These are phyloP conservation scores for Erysimum cheiri DNA, from an alignment of 441 rosid species.

Conservation along the genomic window DNA sequence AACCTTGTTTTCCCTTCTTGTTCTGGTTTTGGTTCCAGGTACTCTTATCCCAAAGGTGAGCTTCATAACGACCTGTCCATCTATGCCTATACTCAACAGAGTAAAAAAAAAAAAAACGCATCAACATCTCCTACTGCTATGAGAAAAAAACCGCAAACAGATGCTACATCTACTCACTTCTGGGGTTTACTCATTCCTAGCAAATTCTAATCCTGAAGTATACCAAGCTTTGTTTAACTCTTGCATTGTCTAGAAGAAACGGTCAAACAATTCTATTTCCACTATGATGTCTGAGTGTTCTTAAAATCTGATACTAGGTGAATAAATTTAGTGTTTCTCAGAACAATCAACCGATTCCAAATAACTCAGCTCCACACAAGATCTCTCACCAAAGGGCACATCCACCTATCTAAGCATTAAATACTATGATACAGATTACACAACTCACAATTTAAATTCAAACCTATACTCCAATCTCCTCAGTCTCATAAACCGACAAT, in stretches of 20 bases:
- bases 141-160: background rate
- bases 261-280: background rate
- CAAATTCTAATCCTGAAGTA: background rate
- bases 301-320: background rate
- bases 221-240: background rate
- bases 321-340: background rate
- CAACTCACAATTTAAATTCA: constrained; percentile 19
- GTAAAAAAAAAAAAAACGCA: constrained; percentile 5
- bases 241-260: background rate
- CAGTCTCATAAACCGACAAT: background rate
- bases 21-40: constrained; percentile 87
- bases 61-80: constrained; percentile 88
- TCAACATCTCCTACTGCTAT: constrained; percentile 26
- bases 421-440: constrained; percentile 5
- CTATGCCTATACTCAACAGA: constrained; percentile 55
- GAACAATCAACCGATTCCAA: constrained; percentile 1
- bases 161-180: constrained; percentile 12
- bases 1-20: constrained; percentile 87
- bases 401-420: constrained; percentile 15
- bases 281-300: background rate
- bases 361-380: constrained; percentile 9
- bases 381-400: constrained; percentile 5
- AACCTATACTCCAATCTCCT: constrained; percentile 9
- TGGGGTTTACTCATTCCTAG: background rate
- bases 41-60: constrained; percentile 87